Evolutionary conservation across 2,329 filamentous ascomycete species (phyloP).

Genomic region (Paracoccidioides brasiliensis): DNA sequence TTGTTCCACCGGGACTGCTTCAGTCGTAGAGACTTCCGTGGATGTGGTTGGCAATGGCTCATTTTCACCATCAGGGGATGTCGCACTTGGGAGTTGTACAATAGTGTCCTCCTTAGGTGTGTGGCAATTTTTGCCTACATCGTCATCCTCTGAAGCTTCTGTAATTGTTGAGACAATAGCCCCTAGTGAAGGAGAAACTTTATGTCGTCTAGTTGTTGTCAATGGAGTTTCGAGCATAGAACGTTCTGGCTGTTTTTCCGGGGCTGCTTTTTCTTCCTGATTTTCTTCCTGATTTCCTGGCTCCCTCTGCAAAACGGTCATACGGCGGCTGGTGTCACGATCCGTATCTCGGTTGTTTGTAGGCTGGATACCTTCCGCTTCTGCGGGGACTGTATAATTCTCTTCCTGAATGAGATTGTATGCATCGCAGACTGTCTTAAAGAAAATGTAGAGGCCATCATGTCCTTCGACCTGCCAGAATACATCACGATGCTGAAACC

Average conservation of each 20-base stretch:
- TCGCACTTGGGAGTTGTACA: slow-evolving; percentile 1
- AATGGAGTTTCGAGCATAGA: slow-evolving; percentile 26
- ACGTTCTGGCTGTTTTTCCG: background rate
- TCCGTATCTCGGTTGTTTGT: slow-evolving; percentile 6
- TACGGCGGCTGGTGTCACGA: slow-evolving; percentile 8
- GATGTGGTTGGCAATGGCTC: background rate
- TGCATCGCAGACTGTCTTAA: slow-evolving; percentile 90
- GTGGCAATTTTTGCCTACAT: slow-evolving; percentile 9
- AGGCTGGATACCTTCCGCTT: slow-evolving; percentile 58
- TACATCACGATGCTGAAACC: slow-evolving; percentile 91
- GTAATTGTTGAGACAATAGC: slow-evolving; percentile 63
- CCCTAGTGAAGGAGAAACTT: slow-evolving; percentile 53
- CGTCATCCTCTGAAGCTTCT: slow-evolving; percentile 41
- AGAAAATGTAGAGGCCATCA: slow-evolving; percentile 88
- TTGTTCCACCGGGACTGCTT: background rate
- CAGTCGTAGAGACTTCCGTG: background rate
- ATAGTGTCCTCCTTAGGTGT: background rate
- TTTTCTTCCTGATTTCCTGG: slow-evolving; percentile 20
- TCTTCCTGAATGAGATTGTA: slow-evolving; percentile 83
- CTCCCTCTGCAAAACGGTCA: slow-evolving; percentile 30
- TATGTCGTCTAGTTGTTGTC: slow-evolving; percentile 62
- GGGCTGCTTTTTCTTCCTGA: slow-evolving; percentile 14
- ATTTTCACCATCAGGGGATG: background rate
- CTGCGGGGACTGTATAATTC: slow-evolving; percentile 88
- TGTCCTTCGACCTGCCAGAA: slow-evolving; percentile 89